Evolutionary conservation across 305 asterid species (phyloP).

Genomic region (Fraxinus nigra): DNA sequence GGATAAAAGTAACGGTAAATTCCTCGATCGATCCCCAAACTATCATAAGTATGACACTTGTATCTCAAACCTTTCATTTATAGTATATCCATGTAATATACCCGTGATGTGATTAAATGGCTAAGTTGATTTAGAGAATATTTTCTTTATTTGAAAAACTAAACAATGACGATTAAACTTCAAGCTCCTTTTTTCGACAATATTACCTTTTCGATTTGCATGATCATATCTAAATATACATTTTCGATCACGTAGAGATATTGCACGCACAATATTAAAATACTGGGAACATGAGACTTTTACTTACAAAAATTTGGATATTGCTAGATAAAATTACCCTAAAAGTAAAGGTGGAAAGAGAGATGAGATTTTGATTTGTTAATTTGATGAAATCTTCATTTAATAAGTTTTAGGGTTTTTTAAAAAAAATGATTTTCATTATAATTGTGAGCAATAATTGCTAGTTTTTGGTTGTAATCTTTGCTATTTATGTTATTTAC

Average conservation of each 20-base stretch:
- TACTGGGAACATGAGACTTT: not conserved
- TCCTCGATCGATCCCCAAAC: not conserved
- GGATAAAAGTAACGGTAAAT: not conserved
- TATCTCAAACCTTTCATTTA: not conserved
- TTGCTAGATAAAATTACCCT: too few species aligned
- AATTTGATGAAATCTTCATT: not conserved
- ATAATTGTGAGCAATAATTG: not conserved
- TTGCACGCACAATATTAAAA: not conserved
- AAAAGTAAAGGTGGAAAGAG: not conserved
- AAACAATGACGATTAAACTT: too few species aligned
- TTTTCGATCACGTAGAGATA: too few species aligned
- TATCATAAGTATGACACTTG: not conserved
- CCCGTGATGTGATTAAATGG: not conserved
- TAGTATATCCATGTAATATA: not conserved
- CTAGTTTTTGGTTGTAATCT: not conserved
- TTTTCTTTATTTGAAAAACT: not conserved
- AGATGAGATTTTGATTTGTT: not conserved
- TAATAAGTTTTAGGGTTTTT: not conserved
- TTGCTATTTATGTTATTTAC: not conserved
- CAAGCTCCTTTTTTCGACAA: not conserved
- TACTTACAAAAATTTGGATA: not conserved
- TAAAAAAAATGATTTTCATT: too few species aligned
- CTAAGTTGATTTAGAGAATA: not conserved
- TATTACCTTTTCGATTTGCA: not conserved
- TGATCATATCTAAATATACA: not conserved